Evolutionary conservation across 768 basidiomycete species (phyloP), one percentile per base, ranked within the genome.

Genomic region (Plicaturopsis crispa): DNA sequence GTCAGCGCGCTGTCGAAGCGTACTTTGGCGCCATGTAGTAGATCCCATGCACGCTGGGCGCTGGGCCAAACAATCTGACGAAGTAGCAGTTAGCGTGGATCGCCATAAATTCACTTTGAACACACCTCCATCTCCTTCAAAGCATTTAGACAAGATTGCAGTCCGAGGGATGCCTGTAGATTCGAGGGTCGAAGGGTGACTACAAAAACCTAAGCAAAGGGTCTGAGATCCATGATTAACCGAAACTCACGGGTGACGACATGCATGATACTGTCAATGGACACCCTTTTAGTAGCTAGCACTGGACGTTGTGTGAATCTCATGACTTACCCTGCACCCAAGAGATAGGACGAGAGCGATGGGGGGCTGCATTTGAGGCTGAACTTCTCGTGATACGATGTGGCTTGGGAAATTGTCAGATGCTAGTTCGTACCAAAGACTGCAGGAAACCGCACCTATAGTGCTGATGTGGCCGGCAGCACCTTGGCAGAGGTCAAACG

Each of bases 21-120:
- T 22, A 82, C 63, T 49, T 78, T 74, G 24, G 74, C 80, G 7
- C 82, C 81, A 51, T 78, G 73, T 36, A 86, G 59, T 20, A 86
- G 61, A 31, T 80, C 78, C 61, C 72, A 76, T 31, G 78, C 74
- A 24, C 80, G 73, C 13, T 67, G 62, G 16, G 82, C 81, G 49
- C 75, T 80, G 2, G 84, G 80, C 84, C 84, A 86, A 20, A 78
- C 69, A 38, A 66, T 58, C 83, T 84, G 38, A n/a, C n/a, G n/a
- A n/a, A n/a, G n/a, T n/a, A n/a, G n/a, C n/a, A n/a, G n/a, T n/a
- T n/a, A n/a, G n/a, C n/a, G n/a, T n/a, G 16, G 33, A 24, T 24
- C 28, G 26, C 24, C 35, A 26, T 53, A 16, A 51, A 38, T 24
- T 20, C 4, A 24, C 14, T 30, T 47, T 36, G 26, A 13, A 30